phyloP scores from a whole-genome alignment of 2,329 filamentous ascomycete genomes.

The Triangularia verruculosa region DNA sequence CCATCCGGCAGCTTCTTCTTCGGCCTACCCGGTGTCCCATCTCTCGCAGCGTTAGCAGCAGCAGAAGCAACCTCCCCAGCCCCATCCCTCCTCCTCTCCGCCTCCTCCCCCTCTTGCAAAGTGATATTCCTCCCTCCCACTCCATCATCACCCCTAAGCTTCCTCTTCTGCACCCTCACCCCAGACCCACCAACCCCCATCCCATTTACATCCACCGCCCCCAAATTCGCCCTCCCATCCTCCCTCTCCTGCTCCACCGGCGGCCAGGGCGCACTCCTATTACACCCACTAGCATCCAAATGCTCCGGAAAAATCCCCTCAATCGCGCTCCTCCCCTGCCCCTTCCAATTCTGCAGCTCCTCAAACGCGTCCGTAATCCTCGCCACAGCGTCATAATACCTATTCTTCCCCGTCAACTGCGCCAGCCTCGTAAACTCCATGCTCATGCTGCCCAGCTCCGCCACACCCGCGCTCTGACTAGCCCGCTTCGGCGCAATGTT shows the following conservation, averaged over 20 bases:
- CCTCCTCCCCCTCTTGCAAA: background rate
- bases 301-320: constrained; percentile 77
- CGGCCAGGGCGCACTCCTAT: constrained; percentile 46
- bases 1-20: constrained; percentile 33
- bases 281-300: constrained; percentile 78
- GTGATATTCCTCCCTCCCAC: constrained; percentile 18
- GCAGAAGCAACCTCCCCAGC: background rate
- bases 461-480: constrained; percentile 51
- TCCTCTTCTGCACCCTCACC: constrained; percentile 23
- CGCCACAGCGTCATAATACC: constrained; percentile 87
- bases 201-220: constrained; percentile 34
- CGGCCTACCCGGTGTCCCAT: constrained; percentile 22
- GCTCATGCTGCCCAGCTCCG: constrained; percentile 75
- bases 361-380: constrained; percentile 80
- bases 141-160: constrained; percentile 10
- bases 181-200: constrained; percentile 19
- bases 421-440: constrained; percentile 88
- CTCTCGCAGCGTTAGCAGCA: background rate
- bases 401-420: constrained; percentile 75
- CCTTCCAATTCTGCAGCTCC: constrained; percentile 60
- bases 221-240: constrained; percentile 33
- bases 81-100: constrained; percentile 9
- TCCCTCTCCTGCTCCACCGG: background rate
- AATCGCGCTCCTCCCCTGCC: constrained; percentile 55
- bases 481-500: constrained; percentile 64